Evolutionary conservation across 805 yeast species (phyloP), one percentile per base, ranked within the genome.

Genomic region (Myxozyma neotropica): DNA sequence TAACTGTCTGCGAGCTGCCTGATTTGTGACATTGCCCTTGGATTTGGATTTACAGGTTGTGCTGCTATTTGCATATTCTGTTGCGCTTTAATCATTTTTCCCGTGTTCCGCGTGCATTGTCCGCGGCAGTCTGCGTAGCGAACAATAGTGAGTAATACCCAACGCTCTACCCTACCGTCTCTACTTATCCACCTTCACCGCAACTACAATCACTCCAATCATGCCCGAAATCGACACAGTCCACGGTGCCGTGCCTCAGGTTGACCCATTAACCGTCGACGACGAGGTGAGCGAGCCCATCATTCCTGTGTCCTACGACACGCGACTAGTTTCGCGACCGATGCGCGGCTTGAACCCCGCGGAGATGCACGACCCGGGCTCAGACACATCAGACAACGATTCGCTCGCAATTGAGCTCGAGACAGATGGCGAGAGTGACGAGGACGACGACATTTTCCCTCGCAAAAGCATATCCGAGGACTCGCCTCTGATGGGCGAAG

Each of bases 401-500:
- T 62, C 66, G 21, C 49, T 62, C 15, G 66, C 66, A 3, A 62
- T 62, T 24, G 66, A 62, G 52, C 64, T 62, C 44, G 66, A 62
- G 50, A 62, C 66, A 19, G 66, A 62, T 31, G 53, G 35, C 15
- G 63, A 59, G 27, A 40, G 49, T 23, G 55, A 50, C 23, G 66
- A 50, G 17, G 66, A 62, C 21, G 63, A 52, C 12, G 53, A 39
- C 39, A 29, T 51, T 4, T 60, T 27, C 33, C 52, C 57, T 17
- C 56, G 57, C 38, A 61, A 61, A 26, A 26, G 23, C 45, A 42
- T n/a, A 10, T 13, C 21, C 29, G 65, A 61, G 29, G 52, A 33
- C 45, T 21, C 52, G 10, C 63, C 60, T 4, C 54, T 61, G 7
- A 10, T 61, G 23, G 55, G 51, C 31, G 56, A 24, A 19, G 48